phyloP scores from a whole-genome alignment of 2,329 filamentous ascomycete genomes.

The Thermomyces lanuginosus region DNA sequence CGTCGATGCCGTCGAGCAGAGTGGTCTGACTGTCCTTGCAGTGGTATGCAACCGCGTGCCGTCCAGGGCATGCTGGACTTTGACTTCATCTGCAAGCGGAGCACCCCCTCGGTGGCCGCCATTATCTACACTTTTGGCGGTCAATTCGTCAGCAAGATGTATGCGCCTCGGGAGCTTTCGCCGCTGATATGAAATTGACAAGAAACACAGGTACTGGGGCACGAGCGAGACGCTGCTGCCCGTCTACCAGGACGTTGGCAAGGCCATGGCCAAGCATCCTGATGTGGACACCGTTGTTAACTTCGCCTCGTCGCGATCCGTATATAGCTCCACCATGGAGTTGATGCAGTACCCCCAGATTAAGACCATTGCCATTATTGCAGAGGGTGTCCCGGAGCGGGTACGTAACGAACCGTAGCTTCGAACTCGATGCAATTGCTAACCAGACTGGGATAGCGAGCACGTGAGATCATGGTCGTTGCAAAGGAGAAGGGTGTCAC shows the following conservation, averaged over 20 bases:
- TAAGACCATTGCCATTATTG: conserved; percentile 98
- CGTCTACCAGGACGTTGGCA: conserved; percentile 86
- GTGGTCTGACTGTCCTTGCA: conserved; percentile 21
- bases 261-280: conserved; percentile 89
- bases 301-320: conserved; percentile 96
- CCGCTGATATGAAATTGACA: conserved; percentile 1
- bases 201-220: conserved; percentile 64
- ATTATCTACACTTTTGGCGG: conserved; percentile 99
- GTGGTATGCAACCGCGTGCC: conserved; percentile 86
- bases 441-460: conserved; percentile 43
- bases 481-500: conserved; percentile 97
- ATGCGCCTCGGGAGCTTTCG: conserved; percentile 11
- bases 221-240: conserved; percentile 97
- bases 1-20: conserved; percentile 4
- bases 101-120: conserved; percentile 86
- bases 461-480: conserved; percentile 91
- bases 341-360: conserved; percentile 94
- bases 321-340: conserved; percentile 97
- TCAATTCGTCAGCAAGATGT: conserved; percentile 99
- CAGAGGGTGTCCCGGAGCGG: conserved; percentile 95
- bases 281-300: conserved; percentile 98
- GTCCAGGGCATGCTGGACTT: conserved; percentile 95
- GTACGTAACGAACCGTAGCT: conserved; percentile 34
- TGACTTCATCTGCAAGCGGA: conserved; percentile 99
- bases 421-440: neutral